A percentile compares a stretch with the other conserved stretches of the same genome.
Evolutionary conservation across 495 filamentous ascomycete species (phyloP).

Genomic region (Penicillium pancosmium): DNA sequence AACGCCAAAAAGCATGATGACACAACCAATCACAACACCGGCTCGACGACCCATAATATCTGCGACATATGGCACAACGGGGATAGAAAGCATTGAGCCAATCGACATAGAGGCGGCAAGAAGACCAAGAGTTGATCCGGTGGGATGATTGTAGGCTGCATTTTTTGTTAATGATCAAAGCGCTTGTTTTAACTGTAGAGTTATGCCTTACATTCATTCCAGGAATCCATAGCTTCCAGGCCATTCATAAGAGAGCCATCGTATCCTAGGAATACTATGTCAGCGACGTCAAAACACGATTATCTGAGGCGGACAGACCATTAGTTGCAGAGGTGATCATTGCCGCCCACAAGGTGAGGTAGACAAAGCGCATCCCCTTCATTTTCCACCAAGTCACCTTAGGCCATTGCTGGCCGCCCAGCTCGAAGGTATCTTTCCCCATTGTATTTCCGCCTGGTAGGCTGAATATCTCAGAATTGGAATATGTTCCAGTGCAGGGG

Average conservation of each 20-base stretch:
- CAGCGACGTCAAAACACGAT: not conserved
- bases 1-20: conserved; percentile 73
- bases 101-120: conserved; percentile 71
- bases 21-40: conserved; percentile 62
- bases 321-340: conserved; percentile 39
- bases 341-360: conserved; percentile 40
- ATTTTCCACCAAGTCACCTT: conserved; percentile 43
- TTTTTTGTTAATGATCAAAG: not conserved
- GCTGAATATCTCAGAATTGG: not conserved
- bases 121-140: conserved; percentile 58
- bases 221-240: conserved; percentile 38
- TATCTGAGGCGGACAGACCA: conserved; percentile 4
- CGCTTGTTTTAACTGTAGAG: no score
- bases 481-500: not conserved
- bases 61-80: conserved; percentile 63
- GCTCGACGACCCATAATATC: conserved; percentile 64
- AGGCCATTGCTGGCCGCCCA: conserved; percentile 43
- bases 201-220: conserved; percentile 30
- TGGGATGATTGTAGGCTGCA: conserved; percentile 48
- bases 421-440: conserved; percentile 45
- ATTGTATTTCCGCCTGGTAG: conserved; percentile 17
- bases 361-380: conserved; percentile 41
- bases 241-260: conserved; percentile 59
- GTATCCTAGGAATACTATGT: conserved; percentile 53
- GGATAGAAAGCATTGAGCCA: conserved; percentile 65